Evolutionary conservation across 805 yeast species (phyloP).

Genomic region (Lipomyces spencermartinsiae): DNA sequence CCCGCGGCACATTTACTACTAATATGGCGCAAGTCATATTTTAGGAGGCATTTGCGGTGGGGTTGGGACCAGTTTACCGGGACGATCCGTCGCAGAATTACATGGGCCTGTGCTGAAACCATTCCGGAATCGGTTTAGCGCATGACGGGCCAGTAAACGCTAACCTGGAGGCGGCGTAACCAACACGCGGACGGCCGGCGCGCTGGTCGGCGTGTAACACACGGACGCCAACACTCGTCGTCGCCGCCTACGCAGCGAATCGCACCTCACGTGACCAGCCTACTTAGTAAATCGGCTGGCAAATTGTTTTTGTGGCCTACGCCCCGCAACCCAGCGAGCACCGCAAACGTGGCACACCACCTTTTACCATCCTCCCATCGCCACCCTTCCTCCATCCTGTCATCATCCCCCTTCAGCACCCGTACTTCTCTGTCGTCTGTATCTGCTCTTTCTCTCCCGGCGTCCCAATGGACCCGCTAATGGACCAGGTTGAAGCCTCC

Average conservation of each 20-base stretch:
- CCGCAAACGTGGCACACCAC: conserved; percentile 6
- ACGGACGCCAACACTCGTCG: too few relatives aligned
- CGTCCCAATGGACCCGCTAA: conserved; percentile 23
- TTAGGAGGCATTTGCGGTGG: too few relatives aligned
- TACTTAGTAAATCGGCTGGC: too few relatives aligned
- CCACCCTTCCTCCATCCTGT: background rate
- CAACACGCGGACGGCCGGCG: background rate
- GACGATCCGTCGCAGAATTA: background rate
- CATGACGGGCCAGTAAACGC: background rate
- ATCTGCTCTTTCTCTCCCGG: conserved; percentile 6
- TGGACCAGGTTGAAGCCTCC: conserved; percentile 17
- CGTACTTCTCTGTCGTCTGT: background rate
- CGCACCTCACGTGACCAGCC: background rate
- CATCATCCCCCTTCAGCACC: background rate
- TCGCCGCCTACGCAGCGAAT: background rate
- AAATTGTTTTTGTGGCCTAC: background rate
- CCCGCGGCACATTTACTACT: too few relatives aligned
- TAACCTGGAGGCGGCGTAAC: background rate
- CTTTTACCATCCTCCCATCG: background rate
- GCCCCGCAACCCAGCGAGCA: background rate
- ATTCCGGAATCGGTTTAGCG: background rate
- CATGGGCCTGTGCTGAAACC: background rate
- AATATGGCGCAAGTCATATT: too few relatives aligned
- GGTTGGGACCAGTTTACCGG: too few relatives aligned
- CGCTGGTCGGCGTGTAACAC: too few relatives aligned